Evolutionary conservation across 176 grass and related monocot species (phyloP), one percentile per base, ranked within the genome.

Genomic region (Themeda triandra): DNA sequence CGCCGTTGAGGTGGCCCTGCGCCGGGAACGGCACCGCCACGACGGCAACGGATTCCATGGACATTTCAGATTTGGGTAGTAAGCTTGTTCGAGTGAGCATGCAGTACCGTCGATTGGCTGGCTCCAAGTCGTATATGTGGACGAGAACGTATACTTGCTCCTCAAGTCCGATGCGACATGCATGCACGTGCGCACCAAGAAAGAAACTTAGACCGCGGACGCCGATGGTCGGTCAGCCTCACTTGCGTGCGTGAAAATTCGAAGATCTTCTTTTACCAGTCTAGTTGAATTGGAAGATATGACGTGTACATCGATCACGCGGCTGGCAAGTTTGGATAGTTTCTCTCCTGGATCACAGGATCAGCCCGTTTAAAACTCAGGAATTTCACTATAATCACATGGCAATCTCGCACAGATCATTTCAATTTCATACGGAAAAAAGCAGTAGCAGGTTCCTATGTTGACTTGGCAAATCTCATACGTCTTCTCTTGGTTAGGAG

Each of bases 1-100:
- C 75, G 66, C 83, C 86, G 85, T 88, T 90, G 36, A 95, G 90
- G 82, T 95, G 93, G 70, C 91, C 87, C 77, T 93, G 91, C 72
- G 89, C 78, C 41, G 91, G 89, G 73, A 84, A 84, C 23, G 94
- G 91, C 15, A 97, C 89, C 46, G 86, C 82, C 0, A 90, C 91
- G 10, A 91, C 80, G 25, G 81, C 86, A 35, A 92, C 80, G 45
- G 69, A 33, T 0, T 56, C 80, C 79, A 81, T 70, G 84, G 18
- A 48, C 56, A 15, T 73, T 29, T 45, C 14, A 2, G 70, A 17
- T 17, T 18, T 10, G 70, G 3, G 13, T 8, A 5, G 70, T n/a
- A n/a, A 48, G 69, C 23, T 46, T 42, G 11, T 21, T 68, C 23
- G 13, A 9, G 31, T 17, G 13, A 72, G 69, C 41, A 29, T 30